Percentiles rank a stretch among this genome's conserved stretches.
These are phyloP conservation scores for Aspergillus carlsbadensis DNA, from an alignment of 495 filamentous ascomycete genomes.

Conservation along the genomic window DNA sequence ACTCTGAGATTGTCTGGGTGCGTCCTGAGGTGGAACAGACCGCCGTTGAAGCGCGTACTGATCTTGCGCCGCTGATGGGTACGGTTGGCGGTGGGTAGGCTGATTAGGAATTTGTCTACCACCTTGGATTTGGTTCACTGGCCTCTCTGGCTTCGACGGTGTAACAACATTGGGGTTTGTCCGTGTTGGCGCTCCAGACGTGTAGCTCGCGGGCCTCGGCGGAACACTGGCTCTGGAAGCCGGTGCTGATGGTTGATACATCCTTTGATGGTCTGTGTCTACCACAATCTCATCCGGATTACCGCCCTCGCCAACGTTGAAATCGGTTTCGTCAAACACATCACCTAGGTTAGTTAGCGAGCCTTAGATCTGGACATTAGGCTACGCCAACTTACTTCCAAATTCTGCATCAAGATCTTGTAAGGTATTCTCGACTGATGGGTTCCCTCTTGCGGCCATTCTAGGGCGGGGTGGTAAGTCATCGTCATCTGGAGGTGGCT, in stretches of 20 bases:
- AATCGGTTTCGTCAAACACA: constrained; percentile 75
- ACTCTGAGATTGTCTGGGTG: constrained; percentile 24
- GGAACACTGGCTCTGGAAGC: constrained; percentile 27
- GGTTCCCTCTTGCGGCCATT: constrained; percentile 21
- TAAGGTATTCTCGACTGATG: constrained; percentile 14
- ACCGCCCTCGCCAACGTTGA: constrained; percentile 55
- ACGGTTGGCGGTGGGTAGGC: constrained; percentile 25
- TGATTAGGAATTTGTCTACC: constrained; percentile 22
- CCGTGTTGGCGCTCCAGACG: constrained; percentile 14
- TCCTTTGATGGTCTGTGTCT: constrained; percentile 29
- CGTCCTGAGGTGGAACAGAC: constrained; percentile 18
- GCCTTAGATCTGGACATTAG: constrained; percentile 1
- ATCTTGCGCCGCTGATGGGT: constrained; percentile 15
- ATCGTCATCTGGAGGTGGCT: constrained; percentile 34
- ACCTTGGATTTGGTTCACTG: constrained; percentile 26
- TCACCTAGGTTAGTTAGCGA: constrained; percentile 42
- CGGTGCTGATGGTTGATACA: constrained; percentile 30
- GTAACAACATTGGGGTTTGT: constrained; percentile 33
- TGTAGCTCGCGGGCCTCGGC: constrained; percentile 23
- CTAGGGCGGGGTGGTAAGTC: constrained; percentile 37
- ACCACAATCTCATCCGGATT: constrained; percentile 63
- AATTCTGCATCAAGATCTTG: constrained; percentile 57
- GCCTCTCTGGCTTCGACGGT: constrained; percentile 44
- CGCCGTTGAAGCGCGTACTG: constrained; percentile 20
- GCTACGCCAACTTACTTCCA: constrained; percentile 52